Percentiles rank a stretch among this genome's conserved stretches.
These are phyloP conservation scores for Colletotrichum horii DNA, from an alignment of 2,329 filamentous ascomycete species.

Conservation along the genomic window DNA sequence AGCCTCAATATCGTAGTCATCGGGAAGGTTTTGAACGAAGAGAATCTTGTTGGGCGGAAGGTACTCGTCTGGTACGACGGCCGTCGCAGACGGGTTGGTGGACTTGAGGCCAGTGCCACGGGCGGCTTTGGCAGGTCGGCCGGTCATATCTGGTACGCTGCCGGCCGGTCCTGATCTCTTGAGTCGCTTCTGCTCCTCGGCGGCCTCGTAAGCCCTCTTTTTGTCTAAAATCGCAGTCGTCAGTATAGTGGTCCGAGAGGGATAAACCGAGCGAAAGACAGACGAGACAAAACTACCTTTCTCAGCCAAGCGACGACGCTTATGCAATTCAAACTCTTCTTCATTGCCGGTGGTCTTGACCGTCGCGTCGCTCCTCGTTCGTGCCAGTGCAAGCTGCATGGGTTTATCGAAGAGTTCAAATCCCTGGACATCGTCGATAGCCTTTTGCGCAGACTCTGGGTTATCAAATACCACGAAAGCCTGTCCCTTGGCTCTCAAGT, in stretches of 20 bases:
- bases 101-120: conserved; percentile 79
- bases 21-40: conserved; percentile 90
- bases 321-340: conserved; percentile 88
- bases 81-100: conserved; percentile 68
- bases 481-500: conserved; percentile 91
- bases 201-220: conserved; percentile 83
- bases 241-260: neutral
- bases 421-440: conserved; percentile 88
- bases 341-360: conserved; percentile 75
- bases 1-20: conserved; percentile 81
- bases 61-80: conserved; percentile 95
- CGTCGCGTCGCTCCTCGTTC: conserved; percentile 85
- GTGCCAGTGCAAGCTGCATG: conserved; percentile 84
- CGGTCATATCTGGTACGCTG: conserved; percentile 50
- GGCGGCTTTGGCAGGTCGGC: conserved; percentile 72
- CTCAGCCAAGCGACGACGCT: conserved; percentile 81
- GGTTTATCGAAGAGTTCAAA: conserved; percentile 94
- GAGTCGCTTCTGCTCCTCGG: conserved; percentile 78
- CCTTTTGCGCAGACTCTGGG: conserved; percentile 77
- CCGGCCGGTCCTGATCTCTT: conserved; percentile 60
- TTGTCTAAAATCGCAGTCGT: conserved; percentile 48
- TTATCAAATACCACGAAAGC: conserved; percentile 92
- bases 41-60: conserved; percentile 96
- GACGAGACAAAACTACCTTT: conserved; percentile 67
- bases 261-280: neutral